Percentiles rank a stretch among this genome's conserved stretches.
These are phyloP conservation scores for Curvularia eragrostidis DNA, from an alignment of 2,329 filamentous ascomycete genomes.

Conservation along the genomic window DNA sequence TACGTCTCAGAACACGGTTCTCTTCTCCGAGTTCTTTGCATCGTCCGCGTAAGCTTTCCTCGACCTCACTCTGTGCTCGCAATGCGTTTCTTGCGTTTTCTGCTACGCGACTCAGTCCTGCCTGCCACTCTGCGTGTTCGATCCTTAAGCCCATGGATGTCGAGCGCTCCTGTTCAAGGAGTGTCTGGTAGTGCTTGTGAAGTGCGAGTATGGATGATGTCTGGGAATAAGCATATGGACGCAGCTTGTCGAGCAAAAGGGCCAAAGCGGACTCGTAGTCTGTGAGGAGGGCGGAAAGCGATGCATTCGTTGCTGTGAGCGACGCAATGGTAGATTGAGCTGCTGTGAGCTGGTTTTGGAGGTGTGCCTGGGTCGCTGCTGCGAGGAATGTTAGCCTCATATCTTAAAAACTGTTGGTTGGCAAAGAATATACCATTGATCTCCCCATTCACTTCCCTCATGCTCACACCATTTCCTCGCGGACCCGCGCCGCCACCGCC, in stretches of 20 bases:
- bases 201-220: conserved; percentile 53
- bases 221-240: conserved; percentile 48
- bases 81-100: conserved; percentile 52
- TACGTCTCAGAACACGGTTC: conserved; percentile 54
- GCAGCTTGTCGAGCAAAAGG: conserved; percentile 47
- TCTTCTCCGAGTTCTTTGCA: conserved; percentile 56
- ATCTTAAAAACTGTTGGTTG: background rate
- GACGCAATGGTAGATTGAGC: conserved; percentile 37
- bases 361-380: conserved; percentile 41
- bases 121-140: conserved; percentile 59
- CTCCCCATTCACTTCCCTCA: conserved; percentile 47
- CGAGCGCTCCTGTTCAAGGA: conserved; percentile 53
- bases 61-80: conserved; percentile 47
- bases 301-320: conserved; percentile 34
- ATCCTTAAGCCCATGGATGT: conserved; percentile 56
- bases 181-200: conserved; percentile 57
- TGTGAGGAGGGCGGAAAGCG: conserved; percentile 41
- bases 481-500: conserved; percentile 2
- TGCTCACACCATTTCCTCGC: conserved; percentile 17
- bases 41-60: conserved; percentile 47
- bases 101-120: conserved; percentile 52
- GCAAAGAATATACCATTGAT: conserved; percentile 34
- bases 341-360: conserved; percentile 42
- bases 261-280: conserved; percentile 54
- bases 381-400: conserved; percentile 12